Evolutionary conservation across 2,329 filamentous ascomycete species (phyloP), one percentile per base, ranked within the genome.

Genomic region (Aspergillus texensis): DNA sequence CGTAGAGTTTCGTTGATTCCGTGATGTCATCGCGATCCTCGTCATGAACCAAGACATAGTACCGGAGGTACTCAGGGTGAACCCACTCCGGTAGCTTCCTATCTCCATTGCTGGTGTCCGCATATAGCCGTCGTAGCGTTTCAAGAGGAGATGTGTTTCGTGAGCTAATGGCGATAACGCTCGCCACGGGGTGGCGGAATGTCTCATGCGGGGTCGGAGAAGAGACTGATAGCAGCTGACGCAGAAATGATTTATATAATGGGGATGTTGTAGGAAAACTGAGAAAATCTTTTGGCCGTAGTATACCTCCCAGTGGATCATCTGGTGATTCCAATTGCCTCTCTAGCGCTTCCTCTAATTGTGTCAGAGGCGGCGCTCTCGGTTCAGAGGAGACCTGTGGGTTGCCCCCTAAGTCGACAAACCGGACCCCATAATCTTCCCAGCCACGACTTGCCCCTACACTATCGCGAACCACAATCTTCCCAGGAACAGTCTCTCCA

Each of bases 31-130:
- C 94, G 65, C 88, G 89, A 74, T 99, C 95, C 79, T 99, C 96
- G 71, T 99, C 95, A 72, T 99, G 95, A 21, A 99, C 90, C 48
- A 99, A 83, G 19, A 99, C 92, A 78, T 99, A 99, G 78, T 99
- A 99, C 67, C 95, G 88, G 67, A 99, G 82, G 76, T 95, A 99
- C 65, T 98, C 93, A 34, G 91, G 90, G 73, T 96, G 90, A 0
- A 97, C 91, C 91, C 94, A 99, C 24, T 86, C 83, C 0, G 94
- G 94, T 60, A 96, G 79, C 60, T 86, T 86, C 68, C 86, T 86
- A 45, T 90, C 87, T 12, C 93, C 93, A 62, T 89, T 87, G 67
- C 88, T 94, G n/a, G 93, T 95, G 68, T 92, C 91, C 56, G 87
- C 86, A 77, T 98, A 99, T 4, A 99, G 82, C 68, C 88, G 89